Percentiles rank a stretch among this genome's conserved stretches.
Conservation (phyloP, 176 grass and related monocot species). For the Dactylis glomerata region DNA sequence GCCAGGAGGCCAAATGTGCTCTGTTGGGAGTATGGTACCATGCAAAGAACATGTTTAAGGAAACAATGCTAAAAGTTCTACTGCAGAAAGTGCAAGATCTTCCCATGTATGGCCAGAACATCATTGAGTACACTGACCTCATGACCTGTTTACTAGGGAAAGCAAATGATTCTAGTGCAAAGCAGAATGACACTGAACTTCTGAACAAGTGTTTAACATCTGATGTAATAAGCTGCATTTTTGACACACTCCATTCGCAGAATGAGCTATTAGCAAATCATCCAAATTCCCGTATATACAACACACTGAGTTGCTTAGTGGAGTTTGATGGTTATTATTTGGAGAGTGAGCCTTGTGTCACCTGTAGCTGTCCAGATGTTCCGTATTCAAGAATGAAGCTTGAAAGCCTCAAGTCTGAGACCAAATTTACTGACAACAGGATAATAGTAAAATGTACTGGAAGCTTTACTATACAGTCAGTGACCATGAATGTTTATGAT, state of each 20-base stretch:
- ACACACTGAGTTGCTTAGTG: conserved; percentile 78
- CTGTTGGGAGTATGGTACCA: conserved; percentile 91
- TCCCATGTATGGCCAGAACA: conserved; percentile 91
- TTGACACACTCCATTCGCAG: conserved; percentile 80
- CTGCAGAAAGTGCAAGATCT: conserved; percentile 76
- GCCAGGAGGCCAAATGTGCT: conserved; percentile 90
- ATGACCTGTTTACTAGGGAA: conserved; percentile 86
- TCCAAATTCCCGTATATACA: conserved; percentile 96
- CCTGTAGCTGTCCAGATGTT: conserved; percentile 96
- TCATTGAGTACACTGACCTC: conserved; percentile 88
- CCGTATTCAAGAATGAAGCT: conserved; percentile 91
- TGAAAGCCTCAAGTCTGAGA: conserved; percentile 95
- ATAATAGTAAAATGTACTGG: conserved; percentile 98
- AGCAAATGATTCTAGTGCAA: conserved; percentile 51
- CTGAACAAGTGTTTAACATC: conserved; percentile 68
- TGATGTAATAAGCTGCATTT: conserved; percentile 87
- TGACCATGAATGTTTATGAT: conserved; percentile 99
- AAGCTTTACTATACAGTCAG: conserved; percentile 92
- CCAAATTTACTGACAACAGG: conserved; percentile 95
- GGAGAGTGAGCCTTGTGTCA: conserved; percentile 97
- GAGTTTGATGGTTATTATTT: conserved; percentile 98
- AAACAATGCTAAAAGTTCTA: conserved; percentile 63
- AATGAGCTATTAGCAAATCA: conserved; percentile 99
- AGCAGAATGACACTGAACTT: conserved; percentile 70
- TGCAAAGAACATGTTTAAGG: conserved; percentile 65